A percentile compares a stretch with the other conserved stretches of the same genome.
phyloP scores from a whole-genome alignment of 371 early-diverging fungal genomes.

The Actinomortierella ambigua region DNA sequence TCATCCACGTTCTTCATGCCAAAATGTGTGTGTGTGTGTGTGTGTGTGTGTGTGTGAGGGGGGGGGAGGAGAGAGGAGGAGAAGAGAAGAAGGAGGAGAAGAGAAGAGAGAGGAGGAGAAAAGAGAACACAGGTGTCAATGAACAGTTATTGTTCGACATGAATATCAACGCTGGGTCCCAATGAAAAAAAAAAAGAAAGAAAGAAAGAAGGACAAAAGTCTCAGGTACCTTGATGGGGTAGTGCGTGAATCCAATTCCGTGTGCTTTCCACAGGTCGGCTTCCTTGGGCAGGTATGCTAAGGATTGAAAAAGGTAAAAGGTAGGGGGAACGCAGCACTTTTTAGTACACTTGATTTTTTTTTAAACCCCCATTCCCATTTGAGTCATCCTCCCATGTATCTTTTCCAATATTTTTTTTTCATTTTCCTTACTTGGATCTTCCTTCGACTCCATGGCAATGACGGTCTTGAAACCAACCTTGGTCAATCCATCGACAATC shows the following conservation, averaged over 20 bases:
- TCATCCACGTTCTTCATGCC: conserved; percentile 27
- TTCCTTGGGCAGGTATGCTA: conserved; percentile 21
- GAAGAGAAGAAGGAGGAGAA: background rate
- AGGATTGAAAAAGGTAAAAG: too few species aligned
- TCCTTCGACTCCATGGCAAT: conserved; percentile 44
- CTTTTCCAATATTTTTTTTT: too few species aligned
- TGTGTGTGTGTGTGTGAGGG: too few species aligned
- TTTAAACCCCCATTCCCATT: too few species aligned
- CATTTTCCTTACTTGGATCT: conserved; percentile 32
- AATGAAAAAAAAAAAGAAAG: background rate
- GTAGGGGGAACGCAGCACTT: too few species aligned
- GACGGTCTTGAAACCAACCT: conserved; percentile 40
- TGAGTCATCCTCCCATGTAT: too few species aligned
- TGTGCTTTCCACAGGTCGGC: conserved; percentile 25
- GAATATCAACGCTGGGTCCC: background rate
- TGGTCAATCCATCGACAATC: conserved; percentile 27
- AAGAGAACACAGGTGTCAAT: conserved; percentile 20
- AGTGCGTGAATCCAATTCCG: conserved; percentile 24
- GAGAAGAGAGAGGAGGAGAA: conserved; percentile 3
- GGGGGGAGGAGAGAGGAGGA: too few species aligned
- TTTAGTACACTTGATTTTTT: too few species aligned
- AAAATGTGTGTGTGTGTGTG: too few species aligned
- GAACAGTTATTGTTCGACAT: background rate
- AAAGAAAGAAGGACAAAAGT: background rate
- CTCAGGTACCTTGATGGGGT: conserved; percentile 39